These are phyloP conservation scores for Colletotrichum sublineola DNA, from an alignment of 2,329 filamentous ascomycete species.

Conservation along the genomic window DNA sequence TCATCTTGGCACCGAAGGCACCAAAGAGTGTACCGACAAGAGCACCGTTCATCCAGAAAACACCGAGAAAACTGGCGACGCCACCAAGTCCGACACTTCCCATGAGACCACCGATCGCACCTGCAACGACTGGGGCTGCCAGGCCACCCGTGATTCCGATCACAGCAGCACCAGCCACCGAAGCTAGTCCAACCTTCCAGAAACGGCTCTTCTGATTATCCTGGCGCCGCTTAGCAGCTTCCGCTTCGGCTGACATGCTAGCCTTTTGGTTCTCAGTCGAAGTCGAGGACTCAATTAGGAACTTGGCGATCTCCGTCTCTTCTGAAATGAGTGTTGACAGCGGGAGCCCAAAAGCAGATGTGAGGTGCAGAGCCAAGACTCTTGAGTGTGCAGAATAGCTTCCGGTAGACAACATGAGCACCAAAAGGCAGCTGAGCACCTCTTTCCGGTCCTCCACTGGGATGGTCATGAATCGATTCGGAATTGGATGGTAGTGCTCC, in stretches of 20 bases:
- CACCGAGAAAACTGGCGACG: slow-evolving; percentile 86
- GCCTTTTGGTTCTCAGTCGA: slow-evolving; percentile 52
- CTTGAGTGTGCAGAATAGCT: slow-evolving; percentile 82
- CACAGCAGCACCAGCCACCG: slow-evolving; percentile 87
- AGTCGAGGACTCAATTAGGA: slow-evolving; percentile 75
- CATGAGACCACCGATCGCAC: slow-evolving; percentile 86
- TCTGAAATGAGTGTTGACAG: slow-evolving; percentile 73
- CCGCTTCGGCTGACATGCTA: slow-evolving; percentile 79
- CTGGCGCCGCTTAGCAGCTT: slow-evolving; percentile 79
- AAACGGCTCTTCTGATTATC: slow-evolving; percentile 78
- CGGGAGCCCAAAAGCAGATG: slow-evolving; percentile 75
- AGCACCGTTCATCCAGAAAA: slow-evolving; percentile 87
- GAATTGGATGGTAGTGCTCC: slow-evolving; percentile 65
- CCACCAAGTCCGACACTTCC: slow-evolving; percentile 87
- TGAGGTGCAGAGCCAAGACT: slow-evolving; percentile 74
- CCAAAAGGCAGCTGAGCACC: slow-evolving; percentile 76
- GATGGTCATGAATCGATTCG: slow-evolving; percentile 68
- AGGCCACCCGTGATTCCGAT: slow-evolving; percentile 94
- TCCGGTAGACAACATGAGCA: slow-evolving; percentile 79
- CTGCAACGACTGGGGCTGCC: slow-evolving; percentile 89
- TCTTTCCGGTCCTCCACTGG: slow-evolving; percentile 70
- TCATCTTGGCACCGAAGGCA: slow-evolving; percentile 85
- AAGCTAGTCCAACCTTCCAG: slow-evolving; percentile 93
- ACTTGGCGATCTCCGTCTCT: slow-evolving; percentile 82
- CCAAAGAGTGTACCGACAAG: slow-evolving; percentile 90